These are phyloP conservation scores for Penicillium verhagenii DNA, from an alignment of 495 filamentous ascomycete species.

Conservation along the genomic window DNA sequence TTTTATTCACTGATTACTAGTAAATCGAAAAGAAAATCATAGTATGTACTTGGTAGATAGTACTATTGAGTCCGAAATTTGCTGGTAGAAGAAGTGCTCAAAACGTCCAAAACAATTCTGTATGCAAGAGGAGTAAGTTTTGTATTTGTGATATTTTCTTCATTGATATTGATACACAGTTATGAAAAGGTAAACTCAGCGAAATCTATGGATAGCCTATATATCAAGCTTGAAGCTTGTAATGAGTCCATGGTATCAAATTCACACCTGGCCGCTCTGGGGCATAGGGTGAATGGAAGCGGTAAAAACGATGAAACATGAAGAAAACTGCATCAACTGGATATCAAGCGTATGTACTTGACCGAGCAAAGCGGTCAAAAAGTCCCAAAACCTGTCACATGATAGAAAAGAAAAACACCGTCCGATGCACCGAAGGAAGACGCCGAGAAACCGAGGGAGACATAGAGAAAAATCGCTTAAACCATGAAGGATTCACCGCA, in stretches of 20 bases:
- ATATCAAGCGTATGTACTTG: constrained; percentile 38
- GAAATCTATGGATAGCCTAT: background rate
- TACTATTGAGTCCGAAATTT: too few relatives aligned
- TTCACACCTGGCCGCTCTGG: background rate
- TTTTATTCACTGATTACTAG: too few relatives aligned
- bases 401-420: constrained; percentile 32
- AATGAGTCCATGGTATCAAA: background rate
- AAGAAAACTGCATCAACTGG: constrained; percentile 25
- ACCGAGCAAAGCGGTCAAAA: constrained; percentile 18
- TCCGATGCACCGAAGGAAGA: constrained; percentile 38
- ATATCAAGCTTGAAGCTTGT: background rate
- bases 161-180: background rate
- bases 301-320: background rate
- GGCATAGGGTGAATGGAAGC: background rate
- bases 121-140: too few relatives aligned
- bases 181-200: background rate
- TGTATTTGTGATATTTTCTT: background rate
- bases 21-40: too few relatives aligned
- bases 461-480: constrained; percentile 21
- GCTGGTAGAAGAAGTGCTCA: too few relatives aligned
- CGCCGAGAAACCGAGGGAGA: constrained; percentile 24
- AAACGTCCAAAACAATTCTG: too few relatives aligned
- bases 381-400: constrained; percentile 13
- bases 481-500: constrained; percentile 98
- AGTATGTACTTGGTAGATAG: too few relatives aligned